These are phyloP conservation scores for Backusella morwellensis DNA, from an alignment of 192 early-diverging fungal species.

Conservation along the genomic window DNA sequence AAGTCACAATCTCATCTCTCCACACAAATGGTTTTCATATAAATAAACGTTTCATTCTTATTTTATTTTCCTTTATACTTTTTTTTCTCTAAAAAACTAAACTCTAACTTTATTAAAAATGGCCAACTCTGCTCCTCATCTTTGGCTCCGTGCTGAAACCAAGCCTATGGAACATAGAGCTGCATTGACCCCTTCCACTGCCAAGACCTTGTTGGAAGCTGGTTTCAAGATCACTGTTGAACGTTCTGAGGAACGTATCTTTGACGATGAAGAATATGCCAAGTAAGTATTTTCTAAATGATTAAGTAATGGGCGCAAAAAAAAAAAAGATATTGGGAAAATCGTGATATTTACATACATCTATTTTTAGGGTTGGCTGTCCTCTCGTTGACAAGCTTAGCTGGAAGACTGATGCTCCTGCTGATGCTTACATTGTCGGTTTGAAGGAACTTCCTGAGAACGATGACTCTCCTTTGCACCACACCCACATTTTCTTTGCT, in stretches of 20 bases:
- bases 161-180: slow-evolving; percentile 96
- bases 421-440: slow-evolving; percentile 91
- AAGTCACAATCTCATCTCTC: neutral
- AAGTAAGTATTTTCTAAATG: slow-evolving; percentile 41
- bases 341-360: neutral
- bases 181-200: slow-evolving; percentile 83
- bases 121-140: slow-evolving; percentile 38
- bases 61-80: neutral
- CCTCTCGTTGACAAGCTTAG: slow-evolving; percentile 70
- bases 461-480: slow-evolving; percentile 83
- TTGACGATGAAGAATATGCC: slow-evolving; percentile 86
- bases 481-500: slow-evolving; percentile 97
- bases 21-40: neutral
- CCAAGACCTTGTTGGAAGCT: slow-evolving; percentile 74
- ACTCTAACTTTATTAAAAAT: neutral
- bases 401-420: slow-evolving; percentile 84
- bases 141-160: slow-evolving; percentile 98
- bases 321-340: neutral
- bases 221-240: slow-evolving; percentile 94
- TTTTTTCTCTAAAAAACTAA: neutral
- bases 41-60: slow-evolving; percentile 1
- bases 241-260: slow-evolving; percentile 76
- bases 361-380: slow-evolving; percentile 67
- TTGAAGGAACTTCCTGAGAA: slow-evolving; percentile 97
- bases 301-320: neutral